Conservation (phyloP, 306 rosid genomes). For the Parietaria judaica region DNA sequence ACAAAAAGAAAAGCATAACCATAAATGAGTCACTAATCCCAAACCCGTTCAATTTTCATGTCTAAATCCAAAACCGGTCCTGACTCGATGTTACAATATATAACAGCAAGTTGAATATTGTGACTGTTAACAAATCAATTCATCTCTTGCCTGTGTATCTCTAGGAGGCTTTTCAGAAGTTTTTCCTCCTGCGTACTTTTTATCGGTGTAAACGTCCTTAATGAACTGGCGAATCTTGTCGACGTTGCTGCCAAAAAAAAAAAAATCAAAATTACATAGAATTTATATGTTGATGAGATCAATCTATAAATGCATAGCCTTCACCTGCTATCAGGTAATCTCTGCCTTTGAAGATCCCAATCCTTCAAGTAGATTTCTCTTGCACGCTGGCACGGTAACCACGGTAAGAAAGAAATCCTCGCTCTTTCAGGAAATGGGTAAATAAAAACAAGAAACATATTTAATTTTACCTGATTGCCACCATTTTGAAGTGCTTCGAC, state of each 20-base stretch:
- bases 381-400: slow-evolving; percentile 58
- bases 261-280: slow-evolving; percentile 3
- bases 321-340: slow-evolving; percentile 74
- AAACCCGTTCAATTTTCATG: too few relatives aligned
- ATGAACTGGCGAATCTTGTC: slow-evolving; percentile 75
- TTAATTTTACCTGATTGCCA: slow-evolving; percentile 74
- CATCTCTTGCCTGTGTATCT: slow-evolving; percentile 60
- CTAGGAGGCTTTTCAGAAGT: slow-evolving; percentile 70
- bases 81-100: too few relatives aligned
- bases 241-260: slow-evolving; percentile 48
- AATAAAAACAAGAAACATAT: not conserved
- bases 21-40: too few relatives aligned
- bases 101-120: not conserved
- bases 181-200: slow-evolving; percentile 60
- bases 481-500: slow-evolving; percentile 88
- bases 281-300: slow-evolving; percentile 1
- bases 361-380: slow-evolving; percentile 69
- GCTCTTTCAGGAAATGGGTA: not conserved
- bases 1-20: too few relatives aligned
- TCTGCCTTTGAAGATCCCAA: slow-evolving; percentile 87
- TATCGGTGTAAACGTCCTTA: slow-evolving; percentile 63
- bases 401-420: slow-evolving; percentile 16
- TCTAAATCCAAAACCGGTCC: too few relatives aligned
- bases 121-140: not conserved
- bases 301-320: slow-evolving; percentile 13